These are phyloP conservation scores for Parascedosporium putredinis DNA, from an alignment of 2,329 filamentous ascomycete species.

Conservation along the genomic window DNA sequence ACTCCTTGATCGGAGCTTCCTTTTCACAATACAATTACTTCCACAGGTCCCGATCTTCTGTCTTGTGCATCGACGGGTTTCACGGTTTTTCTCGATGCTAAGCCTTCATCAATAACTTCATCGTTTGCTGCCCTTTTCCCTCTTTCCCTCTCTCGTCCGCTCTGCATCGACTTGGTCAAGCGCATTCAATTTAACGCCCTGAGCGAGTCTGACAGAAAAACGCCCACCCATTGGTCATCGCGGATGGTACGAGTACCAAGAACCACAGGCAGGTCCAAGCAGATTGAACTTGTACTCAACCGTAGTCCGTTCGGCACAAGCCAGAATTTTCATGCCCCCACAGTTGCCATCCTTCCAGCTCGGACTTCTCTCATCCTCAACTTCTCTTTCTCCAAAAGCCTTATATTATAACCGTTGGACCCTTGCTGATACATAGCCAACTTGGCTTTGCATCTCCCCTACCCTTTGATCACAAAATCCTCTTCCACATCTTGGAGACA, in stretches of 20 bases:
- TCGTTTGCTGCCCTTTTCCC: background rate
- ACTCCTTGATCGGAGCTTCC: slow-evolving; percentile 5
- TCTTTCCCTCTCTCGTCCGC: too few relatives aligned
- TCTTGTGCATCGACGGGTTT: background rate
- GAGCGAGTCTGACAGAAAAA: background rate
- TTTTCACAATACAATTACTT: background rate
- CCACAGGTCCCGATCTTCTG: background rate
- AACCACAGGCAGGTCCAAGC: background rate
- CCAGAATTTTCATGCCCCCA: slow-evolving; percentile 1
- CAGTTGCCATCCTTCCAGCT: slow-evolving; percentile 6
- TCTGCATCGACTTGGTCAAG: too few relatives aligned
- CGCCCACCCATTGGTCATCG: too few relatives aligned
- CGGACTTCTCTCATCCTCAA: background rate
- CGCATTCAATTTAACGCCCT: too few relatives aligned
- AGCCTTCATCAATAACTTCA: background rate
- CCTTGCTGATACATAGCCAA: background rate
- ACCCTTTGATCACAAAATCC: too few relatives aligned
- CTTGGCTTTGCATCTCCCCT: background rate
- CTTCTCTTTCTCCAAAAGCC: background rate
- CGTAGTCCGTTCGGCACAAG: slow-evolving; percentile 18
- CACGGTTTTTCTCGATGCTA: background rate
- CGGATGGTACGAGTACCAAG: background rate
- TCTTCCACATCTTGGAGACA: too few relatives aligned
- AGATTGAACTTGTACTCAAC: background rate
- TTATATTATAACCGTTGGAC: background rate